Base-by-base conservation (phyloP, 2,329 filamentous ascomycete genomes). In the Teratosphaeria destructans region DNA sequence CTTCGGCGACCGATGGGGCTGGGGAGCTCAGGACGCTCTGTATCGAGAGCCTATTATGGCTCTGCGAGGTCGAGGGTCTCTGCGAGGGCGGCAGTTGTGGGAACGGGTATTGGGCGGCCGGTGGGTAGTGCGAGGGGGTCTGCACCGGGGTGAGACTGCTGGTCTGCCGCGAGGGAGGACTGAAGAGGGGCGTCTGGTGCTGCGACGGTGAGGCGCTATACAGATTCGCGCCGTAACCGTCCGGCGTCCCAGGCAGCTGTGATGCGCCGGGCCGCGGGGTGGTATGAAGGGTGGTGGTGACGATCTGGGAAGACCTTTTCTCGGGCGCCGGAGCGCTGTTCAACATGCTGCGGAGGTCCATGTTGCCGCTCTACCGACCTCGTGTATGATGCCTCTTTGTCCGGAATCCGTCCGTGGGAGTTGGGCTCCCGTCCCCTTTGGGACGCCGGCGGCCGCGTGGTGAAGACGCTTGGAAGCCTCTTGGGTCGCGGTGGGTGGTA, bases 11-110 rank as follows among this genome's bases (percentile, higher is more conserved):
- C 5, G 43, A n/a, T 23, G 43, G 43, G 1, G 43, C 43, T 16
- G 43, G 43, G 8, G 43, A 49, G 16, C 43, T 49, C 3, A 49
- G 19, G 43, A 49, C 43, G 23, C 43, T 49, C 43, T 49, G 43
- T 49, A 49, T 49, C 16, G 43, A 49, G 7, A 49, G 43, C 19
- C 43, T n/a, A 6, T 49, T 49, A 39, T 39, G 37, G 43, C 43
- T 49, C 1, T 49, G 43, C 43, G 43, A 49, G 8, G 43, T 49
- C n/a, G 43, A 49, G 43, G 43, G 43, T 49, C 43, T 49, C 16
- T 49, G 43, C 43, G 43, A 49, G 43, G 43, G 23, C 16, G 43
- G 16, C 87, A 82, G 59, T 90, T 86, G 63, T 80, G 80, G 55
- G 80, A 79, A 55, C 4, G 53, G 53, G 14, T 37, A 32, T 55